A percentile compares a stretch with the other conserved stretches of the same genome.
These are phyloP conservation scores for Saccharomycopsis microspora DNA, from an alignment of 805 yeast species.

Conservation along the genomic window DNA sequence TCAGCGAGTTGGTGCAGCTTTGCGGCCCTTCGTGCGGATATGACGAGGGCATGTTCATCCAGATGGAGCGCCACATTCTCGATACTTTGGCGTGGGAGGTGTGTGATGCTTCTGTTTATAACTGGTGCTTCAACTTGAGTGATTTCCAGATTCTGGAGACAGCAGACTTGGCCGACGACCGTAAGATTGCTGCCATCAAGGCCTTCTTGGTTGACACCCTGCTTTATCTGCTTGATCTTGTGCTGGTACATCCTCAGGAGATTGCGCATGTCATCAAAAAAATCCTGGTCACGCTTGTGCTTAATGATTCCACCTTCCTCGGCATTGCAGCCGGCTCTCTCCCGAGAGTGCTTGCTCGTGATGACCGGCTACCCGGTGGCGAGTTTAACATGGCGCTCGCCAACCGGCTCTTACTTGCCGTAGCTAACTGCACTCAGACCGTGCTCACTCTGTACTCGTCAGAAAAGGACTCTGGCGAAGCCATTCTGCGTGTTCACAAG, in stretches of 20 bases:
- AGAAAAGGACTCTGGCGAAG: constrained; percentile 13
- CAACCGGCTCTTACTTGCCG: constrained; percentile 28
- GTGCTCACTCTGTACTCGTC: constrained; percentile 13
- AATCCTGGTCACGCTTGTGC: constrained; percentile 31
- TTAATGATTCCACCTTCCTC: constrained; percentile 36
- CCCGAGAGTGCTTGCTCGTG: constrained; percentile 35
- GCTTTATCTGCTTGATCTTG: constrained; percentile 11
- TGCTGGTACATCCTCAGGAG: constrained; percentile 14
- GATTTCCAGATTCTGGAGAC: constrained; percentile 34
- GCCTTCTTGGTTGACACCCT: constrained; percentile 13
- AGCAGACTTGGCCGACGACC: constrained; percentile 3
- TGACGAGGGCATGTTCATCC: constrained; percentile 50
- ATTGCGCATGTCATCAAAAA: constrained; percentile 21
- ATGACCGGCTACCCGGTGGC: constrained; percentile 30
- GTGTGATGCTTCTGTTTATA: constrained; percentile 36
- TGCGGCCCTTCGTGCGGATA: constrained; percentile 58
- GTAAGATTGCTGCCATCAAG: constrained; percentile 13
- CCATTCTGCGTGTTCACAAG: constrained; percentile 14
- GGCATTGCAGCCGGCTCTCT: constrained; percentile 35
- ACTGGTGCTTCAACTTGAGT: constrained; percentile 36
- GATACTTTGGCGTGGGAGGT: constrained; percentile 64
- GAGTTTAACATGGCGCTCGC: constrained; percentile 39
- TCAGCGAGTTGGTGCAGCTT: constrained; percentile 56
- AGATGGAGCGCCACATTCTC: constrained; percentile 73
- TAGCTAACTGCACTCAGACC: constrained; percentile 16